Evolutionary conservation across 257 asterid species (phyloP).

Genomic region (Fraxinus pennsylvanica): DNA sequence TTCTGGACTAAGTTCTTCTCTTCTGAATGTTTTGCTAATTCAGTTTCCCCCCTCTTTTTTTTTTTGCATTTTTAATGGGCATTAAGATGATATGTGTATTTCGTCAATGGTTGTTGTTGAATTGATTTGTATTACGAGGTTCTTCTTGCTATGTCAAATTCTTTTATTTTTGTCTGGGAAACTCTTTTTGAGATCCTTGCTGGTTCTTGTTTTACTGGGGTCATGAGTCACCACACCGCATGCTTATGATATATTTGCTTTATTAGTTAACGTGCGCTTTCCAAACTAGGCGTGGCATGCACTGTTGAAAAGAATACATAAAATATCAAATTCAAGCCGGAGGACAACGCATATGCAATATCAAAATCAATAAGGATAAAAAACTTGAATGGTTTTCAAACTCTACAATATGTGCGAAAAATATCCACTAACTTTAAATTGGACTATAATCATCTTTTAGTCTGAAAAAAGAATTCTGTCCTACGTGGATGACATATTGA

Average conservation of each 20-base stretch:
- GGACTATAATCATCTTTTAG: too few relatives aligned
- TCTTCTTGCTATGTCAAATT: slow-evolving; percentile 3
- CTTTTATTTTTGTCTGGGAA: neutral
- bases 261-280: neutral
- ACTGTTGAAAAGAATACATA: too few relatives aligned
- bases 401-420: too few relatives aligned
- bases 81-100: neutral
- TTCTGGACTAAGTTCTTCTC: neutral
- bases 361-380: too few relatives aligned
- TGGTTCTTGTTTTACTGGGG: neutral
- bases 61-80: neutral
- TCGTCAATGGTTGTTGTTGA: neutral
- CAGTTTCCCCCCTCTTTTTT: neutral
- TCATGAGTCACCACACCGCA: neutral
- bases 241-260: neutral
- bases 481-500: too few relatives aligned
- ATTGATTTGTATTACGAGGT: neutral
- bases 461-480: too few relatives aligned
- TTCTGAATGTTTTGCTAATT: slow-evolving; percentile 18
- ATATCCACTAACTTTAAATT: too few relatives aligned
- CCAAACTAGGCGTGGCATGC: neutral
- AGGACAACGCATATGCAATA: too few relatives aligned
- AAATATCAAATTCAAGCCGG: too few relatives aligned
- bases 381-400: too few relatives aligned
- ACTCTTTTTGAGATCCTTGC: too few relatives aligned